phyloP scores from a whole-genome alignment of 305 asterid genomes.

The Stenogyne calaminthoides region DNA sequence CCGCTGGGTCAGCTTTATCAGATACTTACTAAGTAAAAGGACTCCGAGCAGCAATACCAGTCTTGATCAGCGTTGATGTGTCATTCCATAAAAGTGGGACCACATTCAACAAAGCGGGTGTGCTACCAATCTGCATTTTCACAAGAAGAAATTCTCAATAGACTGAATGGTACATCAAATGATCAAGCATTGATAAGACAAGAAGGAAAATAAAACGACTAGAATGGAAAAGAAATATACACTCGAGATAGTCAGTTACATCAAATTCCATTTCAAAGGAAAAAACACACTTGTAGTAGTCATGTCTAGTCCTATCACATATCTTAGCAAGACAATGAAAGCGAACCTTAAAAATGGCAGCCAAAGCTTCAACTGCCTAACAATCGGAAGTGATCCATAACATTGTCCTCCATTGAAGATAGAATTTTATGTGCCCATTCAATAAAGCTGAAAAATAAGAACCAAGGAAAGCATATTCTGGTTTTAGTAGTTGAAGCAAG shows the following conservation, averaged over 20 bases:
- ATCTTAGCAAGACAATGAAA: slow-evolving; percentile 30
- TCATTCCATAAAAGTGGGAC: slow-evolving; percentile 79
- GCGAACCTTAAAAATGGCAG: slow-evolving; percentile 80
- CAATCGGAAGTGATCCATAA: slow-evolving; percentile 70
- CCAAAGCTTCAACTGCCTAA: slow-evolving; percentile 87
- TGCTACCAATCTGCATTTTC: slow-evolving; percentile 78
- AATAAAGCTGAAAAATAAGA: slow-evolving; percentile 71
- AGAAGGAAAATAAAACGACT: slow-evolving; percentile 5
- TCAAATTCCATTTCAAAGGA: neutral
- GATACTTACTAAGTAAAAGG: slow-evolving; percentile 93
- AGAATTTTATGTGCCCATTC: slow-evolving; percentile 77
- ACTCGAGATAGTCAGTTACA: too few species aligned
- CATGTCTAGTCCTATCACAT: slow-evolving; percentile 1
- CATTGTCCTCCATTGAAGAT: slow-evolving; percentile 57
- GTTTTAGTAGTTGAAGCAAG: slow-evolving; percentile 17
- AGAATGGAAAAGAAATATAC: neutral
- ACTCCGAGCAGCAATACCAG: slow-evolving; percentile 76
- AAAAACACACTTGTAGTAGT: slow-evolving; percentile 6
- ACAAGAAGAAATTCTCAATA: slow-evolving; percentile 21
- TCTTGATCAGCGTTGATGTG: slow-evolving; percentile 63
- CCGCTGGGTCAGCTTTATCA: slow-evolving; percentile 87
- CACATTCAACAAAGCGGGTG: slow-evolving; percentile 60
- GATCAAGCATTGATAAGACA: slow-evolving; percentile 4
- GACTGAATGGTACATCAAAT: slow-evolving; percentile 13
- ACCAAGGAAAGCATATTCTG: slow-evolving; percentile 20